phyloP scores from a whole-genome alignment of 305 asterid genomes.

The Fraxinus paxiana region DNA sequence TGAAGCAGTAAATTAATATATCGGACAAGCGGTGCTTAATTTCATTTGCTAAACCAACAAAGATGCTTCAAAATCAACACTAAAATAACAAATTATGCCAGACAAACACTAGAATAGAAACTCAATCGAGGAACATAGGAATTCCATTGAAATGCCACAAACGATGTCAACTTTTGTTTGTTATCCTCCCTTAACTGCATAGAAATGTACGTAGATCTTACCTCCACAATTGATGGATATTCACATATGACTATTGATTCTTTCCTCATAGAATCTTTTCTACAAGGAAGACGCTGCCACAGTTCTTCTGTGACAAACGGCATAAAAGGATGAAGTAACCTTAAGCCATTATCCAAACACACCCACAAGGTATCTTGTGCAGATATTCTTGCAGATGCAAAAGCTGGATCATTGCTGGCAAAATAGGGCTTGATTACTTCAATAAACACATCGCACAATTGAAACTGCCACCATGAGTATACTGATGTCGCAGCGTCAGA shows the following conservation, averaged over 20 bases:
- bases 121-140: background rate
- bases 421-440: constrained; percentile 89
- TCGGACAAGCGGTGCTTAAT: background rate
- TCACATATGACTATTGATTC: constrained; percentile 75
- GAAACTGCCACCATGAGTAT: constrained; percentile 87
- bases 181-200: background rate
- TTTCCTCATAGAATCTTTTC: constrained; percentile 49
- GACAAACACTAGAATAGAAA: background rate
- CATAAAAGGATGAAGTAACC: constrained; percentile 93
- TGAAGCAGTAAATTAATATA: background rate
- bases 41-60: background rate
- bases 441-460: constrained; percentile 81
- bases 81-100: background rate
- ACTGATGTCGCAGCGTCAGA: constrained; percentile 82
- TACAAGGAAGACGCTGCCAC: constrained; percentile 91
- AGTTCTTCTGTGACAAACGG: constrained; percentile 88
- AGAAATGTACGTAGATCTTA: constrained; percentile 26
- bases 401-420: constrained; percentile 42
- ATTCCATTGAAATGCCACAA: background rate
- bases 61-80: background rate
- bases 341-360: constrained; percentile 76
- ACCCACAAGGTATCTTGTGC: constrained; percentile 89
- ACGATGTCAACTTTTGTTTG: background rate
- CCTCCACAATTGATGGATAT: constrained; percentile 72
- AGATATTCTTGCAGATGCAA: constrained; percentile 44